phyloP scores from a whole-genome alignment of 2,329 filamentous ascomycete genomes.

The Decorospora gaudefroyi region DNA sequence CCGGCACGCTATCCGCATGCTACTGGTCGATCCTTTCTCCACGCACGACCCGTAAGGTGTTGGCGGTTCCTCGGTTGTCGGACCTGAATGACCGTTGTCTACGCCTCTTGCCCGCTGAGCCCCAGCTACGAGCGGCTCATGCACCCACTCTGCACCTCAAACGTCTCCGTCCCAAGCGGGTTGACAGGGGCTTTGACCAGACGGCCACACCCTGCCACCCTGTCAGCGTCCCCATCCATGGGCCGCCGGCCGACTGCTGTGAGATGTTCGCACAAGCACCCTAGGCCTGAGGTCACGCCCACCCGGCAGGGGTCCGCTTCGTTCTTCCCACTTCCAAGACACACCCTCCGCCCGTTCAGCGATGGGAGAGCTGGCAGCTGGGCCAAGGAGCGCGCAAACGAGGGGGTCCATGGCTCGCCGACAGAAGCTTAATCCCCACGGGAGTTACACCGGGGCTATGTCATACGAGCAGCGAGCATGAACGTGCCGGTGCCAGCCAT shows the following conservation, averaged over 20 bases:
- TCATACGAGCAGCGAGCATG: constrained; percentile 48
- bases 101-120: constrained; percentile 28
- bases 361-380: neutral
- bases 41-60: constrained; percentile 34
- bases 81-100: constrained; percentile 34
- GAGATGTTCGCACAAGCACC: constrained; percentile 3
- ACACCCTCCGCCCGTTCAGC: neutral
- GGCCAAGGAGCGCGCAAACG: constrained; percentile 15
- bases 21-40: constrained; percentile 34
- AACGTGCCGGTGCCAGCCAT: constrained; percentile 38
- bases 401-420: constrained; percentile 35
- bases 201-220: constrained; percentile 19
- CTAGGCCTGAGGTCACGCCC: constrained; percentile 11
- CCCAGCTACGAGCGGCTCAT: constrained; percentile 37
- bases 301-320: constrained; percentile 7
- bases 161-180: constrained; percentile 35
- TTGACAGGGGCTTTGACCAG: constrained; percentile 21
- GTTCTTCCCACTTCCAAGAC: neutral
- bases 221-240: constrained; percentile 9
- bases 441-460: constrained; percentile 49
- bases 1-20: constrained; percentile 15
- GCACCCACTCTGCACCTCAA: constrained; percentile 33
- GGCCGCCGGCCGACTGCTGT: constrained; percentile 16
- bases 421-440: constrained; percentile 41
- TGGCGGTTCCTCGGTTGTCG: constrained; percentile 28